Conservation (phyloP, 129 eudicot species). For the Escallonia herrerae region DNA sequence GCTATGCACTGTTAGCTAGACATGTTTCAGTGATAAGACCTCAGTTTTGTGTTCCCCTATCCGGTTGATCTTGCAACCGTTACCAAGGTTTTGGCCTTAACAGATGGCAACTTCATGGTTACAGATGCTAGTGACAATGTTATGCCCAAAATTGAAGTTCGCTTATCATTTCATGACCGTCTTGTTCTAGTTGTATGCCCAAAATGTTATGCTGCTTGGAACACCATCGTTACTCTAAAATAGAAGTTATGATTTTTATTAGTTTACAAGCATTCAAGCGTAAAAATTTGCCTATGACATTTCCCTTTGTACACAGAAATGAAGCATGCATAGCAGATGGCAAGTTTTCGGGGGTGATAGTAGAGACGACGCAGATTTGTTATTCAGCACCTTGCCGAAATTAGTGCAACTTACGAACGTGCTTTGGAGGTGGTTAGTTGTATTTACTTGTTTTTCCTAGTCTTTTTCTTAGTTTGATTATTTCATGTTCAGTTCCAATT, state of each 20-base stretch:
- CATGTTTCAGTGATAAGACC: slow-evolving; percentile 22
- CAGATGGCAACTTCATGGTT: slow-evolving; percentile 17
- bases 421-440: too few species aligned
- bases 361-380: slow-evolving; percentile 15
- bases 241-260: slow-evolving; percentile 28
- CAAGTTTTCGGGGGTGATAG: slow-evolving; percentile 35
- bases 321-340: slow-evolving; percentile 28
- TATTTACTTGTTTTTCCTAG: too few species aligned
- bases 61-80: slow-evolving; percentile 14
- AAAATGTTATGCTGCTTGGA: slow-evolving; percentile 44
- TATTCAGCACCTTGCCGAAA: slow-evolving; percentile 23
- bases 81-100: neutral
- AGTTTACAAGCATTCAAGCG: neutral
- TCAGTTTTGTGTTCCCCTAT: slow-evolving; percentile 17
- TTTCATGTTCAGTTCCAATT: too few species aligned
- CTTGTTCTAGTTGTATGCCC: slow-evolving; percentile 46
- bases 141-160: slow-evolving; percentile 19
- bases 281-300: neutral
- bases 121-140: slow-evolving; percentile 18
- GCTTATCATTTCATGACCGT: slow-evolving; percentile 34
- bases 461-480: too few species aligned
- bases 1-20: too few species aligned
- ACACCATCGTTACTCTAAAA: slow-evolving; percentile 40
- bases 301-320: slow-evolving; percentile 7
- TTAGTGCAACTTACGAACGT: too few species aligned